A percentile compares a stretch with the other conserved stretches of the same genome.
These are phyloP conservation scores for Kodamaea kakaduensis DNA, from an alignment of 805 yeast species.

Conservation along the genomic window DNA sequence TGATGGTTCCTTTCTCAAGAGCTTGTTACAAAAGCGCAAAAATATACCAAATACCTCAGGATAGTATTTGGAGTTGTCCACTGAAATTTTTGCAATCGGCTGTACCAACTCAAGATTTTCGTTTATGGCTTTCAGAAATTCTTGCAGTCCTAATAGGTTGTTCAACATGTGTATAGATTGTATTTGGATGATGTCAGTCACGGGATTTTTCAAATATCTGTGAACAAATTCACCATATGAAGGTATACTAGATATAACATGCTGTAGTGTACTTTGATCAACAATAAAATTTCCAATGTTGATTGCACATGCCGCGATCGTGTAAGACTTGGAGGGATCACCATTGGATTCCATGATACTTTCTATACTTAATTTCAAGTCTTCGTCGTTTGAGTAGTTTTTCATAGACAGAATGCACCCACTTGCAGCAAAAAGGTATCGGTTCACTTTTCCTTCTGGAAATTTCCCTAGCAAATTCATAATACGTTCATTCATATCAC, in stretches of 20 bases:
- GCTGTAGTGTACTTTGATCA: slow-evolving; percentile 15
- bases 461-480: slow-evolving; percentile 1
- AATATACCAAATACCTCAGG: slow-evolving; percentile 27
- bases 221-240: slow-evolving; percentile 15
- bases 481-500: slow-evolving; percentile 4
- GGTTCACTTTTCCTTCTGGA: neutral
- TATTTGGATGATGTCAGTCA: slow-evolving; percentile 33
- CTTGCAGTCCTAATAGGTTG: slow-evolving; percentile 21
- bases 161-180: slow-evolving; percentile 36
- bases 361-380: slow-evolving; percentile 17
- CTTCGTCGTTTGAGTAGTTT: slow-evolving; percentile 20
- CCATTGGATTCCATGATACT: neutral
- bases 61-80: slow-evolving; percentile 34
- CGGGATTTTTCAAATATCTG: slow-evolving; percentile 17
- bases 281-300: slow-evolving; percentile 34
- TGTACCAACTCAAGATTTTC: slow-evolving; percentile 10
- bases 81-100: slow-evolving; percentile 23
- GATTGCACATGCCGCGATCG: slow-evolving; percentile 27
- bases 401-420: slow-evolving; percentile 34
- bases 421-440: slow-evolving; percentile 27
- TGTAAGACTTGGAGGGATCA: slow-evolving; percentile 23
- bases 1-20: slow-evolving; percentile 8
- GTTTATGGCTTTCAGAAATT: slow-evolving; percentile 8
- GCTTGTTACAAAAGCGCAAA: slow-evolving; percentile 27
- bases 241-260: slow-evolving; percentile 9